Base-by-base conservation (phyloP, 2,329 filamentous ascomycete species). In the Mycogone perniciosa region DNA sequence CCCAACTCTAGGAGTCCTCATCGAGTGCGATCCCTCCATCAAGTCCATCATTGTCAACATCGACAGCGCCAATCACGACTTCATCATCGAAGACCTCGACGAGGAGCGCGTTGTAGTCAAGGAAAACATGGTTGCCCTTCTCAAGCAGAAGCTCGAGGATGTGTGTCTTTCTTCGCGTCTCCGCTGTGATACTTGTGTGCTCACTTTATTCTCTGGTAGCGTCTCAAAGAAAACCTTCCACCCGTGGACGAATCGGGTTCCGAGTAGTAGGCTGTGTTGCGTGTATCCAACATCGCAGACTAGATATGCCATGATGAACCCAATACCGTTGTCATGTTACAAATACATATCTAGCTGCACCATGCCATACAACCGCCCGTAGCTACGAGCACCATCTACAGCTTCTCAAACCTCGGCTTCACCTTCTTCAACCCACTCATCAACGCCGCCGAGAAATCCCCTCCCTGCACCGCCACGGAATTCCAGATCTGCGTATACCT, bases 401-500 rank as follows among this genome's bases (percentile, higher is more conserved):
- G 70, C 73, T 96, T 97, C 67, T 85, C 85, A 72, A 95, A 97
- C 13, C 75, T 87, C 9, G 89, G 86, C 64, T 81, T 91, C 58
- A 76, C 84, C 78, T 87, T 95, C 68, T 86, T 77, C 56, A 96
- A 66, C 7, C 86, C 87, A 37, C 87, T 88, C 64, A 87, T 64
- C 65, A 96, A 74, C 1, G 91, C 89, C 53, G 77, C 73, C 62
- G 81, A 72, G 40, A 96, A 78, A 73, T 97, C 92, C 47, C 76
- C 73, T 6, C 88, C 87, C 73, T 96, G 91, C 60, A 96, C 64
- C 62, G 88, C 87, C 2, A 83, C 86, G 59, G 82, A 80, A 64
- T 97, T 97, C 92, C 91, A 96, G 1, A 93, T 77, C 8, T 81
- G 78, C 4, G 91, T 95, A 68, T 96, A 96, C 52, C 81, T 81